Base-by-base conservation (phyloP, 1,139 yeast species). In the Scheffersomyces titani region DNA sequence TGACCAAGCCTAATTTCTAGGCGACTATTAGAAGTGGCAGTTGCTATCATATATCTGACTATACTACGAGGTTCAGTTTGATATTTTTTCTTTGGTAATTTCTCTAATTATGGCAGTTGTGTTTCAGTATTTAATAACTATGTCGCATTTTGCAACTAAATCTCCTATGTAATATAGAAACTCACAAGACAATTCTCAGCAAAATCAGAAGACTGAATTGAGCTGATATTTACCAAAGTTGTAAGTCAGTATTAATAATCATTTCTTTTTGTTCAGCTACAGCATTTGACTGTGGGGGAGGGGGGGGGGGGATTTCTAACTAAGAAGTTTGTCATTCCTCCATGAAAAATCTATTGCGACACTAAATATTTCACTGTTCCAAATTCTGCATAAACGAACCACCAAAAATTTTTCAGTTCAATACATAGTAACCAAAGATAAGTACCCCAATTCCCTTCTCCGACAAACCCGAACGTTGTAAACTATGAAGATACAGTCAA, bases 401-500 rank as follows among this genome's bases (percentile, higher is more conserved):
- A 30, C 13, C 40, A 30, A 30, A 30, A 30, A 30, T 30, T 30
- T 30, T 30, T 30, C 40, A 30, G 16, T 6, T 9, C 40, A 30
- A 30, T 30, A 30, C 16, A 16, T 30, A 11, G 40, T 30, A 30
- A 30, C 40, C 40, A 30, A 6, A 30, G 40, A 16, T 30, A 30
- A 30, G 40, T 30, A 30, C 11, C 2, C 16, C 48, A 46, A 50
- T 44, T 24, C 19, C 48, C 21, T 22, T 19, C 19, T 49, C 21
- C 22, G 3, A 36, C 19, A 19, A 24, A 22, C 49, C 24, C 47
- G 19, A 24, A 9, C 19, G 16, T 11, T 30, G 9, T 30, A 50
- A 52, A 57, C 59, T 54, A 89, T 89, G 94, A 88, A 85, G 78
- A 78, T 87, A 57, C 92, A 88, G 67, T 81, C 82, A 20, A 79